Evolutionary conservation across 331 rosid genomes (phyloP).

Genomic region (Ulmus americana): DNA sequence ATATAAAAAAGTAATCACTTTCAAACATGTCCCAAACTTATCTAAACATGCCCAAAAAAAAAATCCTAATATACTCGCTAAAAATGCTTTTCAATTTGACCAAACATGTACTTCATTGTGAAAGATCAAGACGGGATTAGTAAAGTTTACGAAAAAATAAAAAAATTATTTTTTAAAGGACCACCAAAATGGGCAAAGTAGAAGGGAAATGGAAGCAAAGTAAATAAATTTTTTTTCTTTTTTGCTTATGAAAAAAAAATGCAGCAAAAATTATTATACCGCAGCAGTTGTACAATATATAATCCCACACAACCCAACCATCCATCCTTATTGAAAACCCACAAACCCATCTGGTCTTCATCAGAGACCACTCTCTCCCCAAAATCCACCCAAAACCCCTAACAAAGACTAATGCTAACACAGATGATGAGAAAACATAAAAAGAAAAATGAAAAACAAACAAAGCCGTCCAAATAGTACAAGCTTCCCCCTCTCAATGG

Average conservation of each 20-base stretch:
- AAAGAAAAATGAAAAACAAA: constrained; percentile 23
- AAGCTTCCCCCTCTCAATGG: no score
- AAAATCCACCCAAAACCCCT: constrained; percentile 16
- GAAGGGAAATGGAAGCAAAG: constrained; percentile 3
- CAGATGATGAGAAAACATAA: constrained; percentile 5
- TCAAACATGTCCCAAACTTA: no score
- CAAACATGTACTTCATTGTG: no score
- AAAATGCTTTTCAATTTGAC: no score
- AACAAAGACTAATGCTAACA: constrained; percentile 23
- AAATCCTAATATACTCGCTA: no score
- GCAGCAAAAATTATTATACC: constrained; percentile 10
- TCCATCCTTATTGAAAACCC: constrained; percentile 30
- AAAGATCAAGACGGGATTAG: no score
- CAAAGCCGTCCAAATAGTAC: constrained; percentile 14
- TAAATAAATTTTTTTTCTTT: background rate
- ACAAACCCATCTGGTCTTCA: constrained; percentile 29
- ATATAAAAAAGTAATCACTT: no score
- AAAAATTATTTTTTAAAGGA: background rate
- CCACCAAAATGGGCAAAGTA: background rate
- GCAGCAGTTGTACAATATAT: constrained; percentile 12
- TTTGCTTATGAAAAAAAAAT: background rate
- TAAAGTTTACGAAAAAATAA: no score
- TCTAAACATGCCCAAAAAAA: no score
- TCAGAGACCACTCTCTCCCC: constrained; percentile 24
- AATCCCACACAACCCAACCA: constrained; percentile 28